Conservation (phyloP, 345 rosid species). For the Punica granatum region DNA sequence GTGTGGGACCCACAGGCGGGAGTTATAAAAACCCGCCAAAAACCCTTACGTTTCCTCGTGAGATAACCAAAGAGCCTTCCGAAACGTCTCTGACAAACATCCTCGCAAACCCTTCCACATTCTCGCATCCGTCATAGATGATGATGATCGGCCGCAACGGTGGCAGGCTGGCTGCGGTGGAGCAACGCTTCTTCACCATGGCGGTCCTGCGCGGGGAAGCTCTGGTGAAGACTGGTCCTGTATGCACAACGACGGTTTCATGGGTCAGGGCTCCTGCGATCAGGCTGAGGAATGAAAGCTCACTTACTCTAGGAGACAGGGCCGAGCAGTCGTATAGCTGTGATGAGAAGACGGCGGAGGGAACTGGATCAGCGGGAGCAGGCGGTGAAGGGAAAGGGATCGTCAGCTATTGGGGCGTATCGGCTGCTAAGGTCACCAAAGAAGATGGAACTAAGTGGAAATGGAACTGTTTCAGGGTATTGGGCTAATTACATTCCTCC, state of each 20-base stretch:
- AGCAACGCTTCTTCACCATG: conserved; percentile 14
- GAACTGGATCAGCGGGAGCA: background rate
- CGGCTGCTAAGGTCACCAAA: conserved; percentile 11
- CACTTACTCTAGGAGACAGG: conserved; percentile 13
- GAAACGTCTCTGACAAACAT: background rate
- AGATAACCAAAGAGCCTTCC: background rate
- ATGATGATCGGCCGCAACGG: conserved; percentile 13
- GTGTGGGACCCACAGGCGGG: conserved; percentile 3
- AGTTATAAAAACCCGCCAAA: background rate
- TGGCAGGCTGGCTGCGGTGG: conserved; percentile 7
- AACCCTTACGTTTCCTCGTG: background rate
- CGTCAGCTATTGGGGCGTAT: conserved; percentile 18
- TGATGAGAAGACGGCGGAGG: background rate
- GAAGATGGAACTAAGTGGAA: conserved; percentile 14
- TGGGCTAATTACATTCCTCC: background rate
- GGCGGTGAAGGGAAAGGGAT: conserved; percentile 5
- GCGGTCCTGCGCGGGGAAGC: conserved; percentile 4
- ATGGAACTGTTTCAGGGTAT: conserved; percentile 19
- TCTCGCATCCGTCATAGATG: background rate
- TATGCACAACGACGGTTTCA: background rate
- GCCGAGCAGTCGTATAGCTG: conserved; percentile 3
- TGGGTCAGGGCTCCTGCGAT: conserved; percentile 18
- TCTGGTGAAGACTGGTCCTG: background rate
- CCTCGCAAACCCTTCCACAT: conserved; percentile 1
- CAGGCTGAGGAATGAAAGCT: conserved; percentile 12